These are phyloP conservation scores for Ustulina deusta DNA, from an alignment of 2,329 filamentous ascomycete genomes.

Conservation along the genomic window DNA sequence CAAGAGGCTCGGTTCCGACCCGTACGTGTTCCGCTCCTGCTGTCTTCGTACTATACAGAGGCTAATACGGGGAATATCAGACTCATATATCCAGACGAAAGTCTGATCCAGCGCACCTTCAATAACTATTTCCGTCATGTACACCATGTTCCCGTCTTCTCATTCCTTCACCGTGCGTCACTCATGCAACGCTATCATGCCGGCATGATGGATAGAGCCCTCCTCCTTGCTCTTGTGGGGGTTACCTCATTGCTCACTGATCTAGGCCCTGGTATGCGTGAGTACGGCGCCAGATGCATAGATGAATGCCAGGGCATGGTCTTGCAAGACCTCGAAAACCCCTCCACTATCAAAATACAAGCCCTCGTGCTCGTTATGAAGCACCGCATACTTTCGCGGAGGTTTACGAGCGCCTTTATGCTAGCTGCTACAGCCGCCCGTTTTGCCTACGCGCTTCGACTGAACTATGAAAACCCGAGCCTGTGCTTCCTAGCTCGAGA, in stretches of 20 bases:
- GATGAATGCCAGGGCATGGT: constrained; percentile 67
- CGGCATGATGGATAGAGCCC: constrained; percentile 66
- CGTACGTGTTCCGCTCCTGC: constrained; percentile 44
- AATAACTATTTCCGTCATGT: constrained; percentile 70
- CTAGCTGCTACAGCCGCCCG: constrained; percentile 60
- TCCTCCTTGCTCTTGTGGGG: constrained; percentile 66
- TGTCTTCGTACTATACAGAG: constrained; percentile 32
- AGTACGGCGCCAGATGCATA: constrained; percentile 66
- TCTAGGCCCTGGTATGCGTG: constrained; percentile 63
- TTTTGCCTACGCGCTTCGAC: constrained; percentile 61
- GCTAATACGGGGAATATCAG: constrained; percentile 52
- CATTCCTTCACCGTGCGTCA: constrained; percentile 69
- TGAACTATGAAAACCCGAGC: constrained; percentile 62
- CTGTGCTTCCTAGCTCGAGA: constrained; percentile 56
- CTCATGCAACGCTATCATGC: constrained; percentile 70
- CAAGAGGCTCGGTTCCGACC: constrained; percentile 42
- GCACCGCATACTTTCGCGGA: constrained; percentile 59
- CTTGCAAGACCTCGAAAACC: constrained; percentile 65
- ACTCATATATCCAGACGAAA: constrained; percentile 59
- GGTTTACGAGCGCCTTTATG: constrained; percentile 62
- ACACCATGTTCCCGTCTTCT: constrained; percentile 70
- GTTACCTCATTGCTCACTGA: constrained; percentile 68
- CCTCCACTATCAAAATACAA: constrained; percentile 67
- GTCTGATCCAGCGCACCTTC: constrained; percentile 64
- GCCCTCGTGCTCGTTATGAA: constrained; percentile 61